Evolutionary conservation across 2,329 filamentous ascomycete species (phyloP).

Genomic region (Aspergillus brasiliensis): DNA sequence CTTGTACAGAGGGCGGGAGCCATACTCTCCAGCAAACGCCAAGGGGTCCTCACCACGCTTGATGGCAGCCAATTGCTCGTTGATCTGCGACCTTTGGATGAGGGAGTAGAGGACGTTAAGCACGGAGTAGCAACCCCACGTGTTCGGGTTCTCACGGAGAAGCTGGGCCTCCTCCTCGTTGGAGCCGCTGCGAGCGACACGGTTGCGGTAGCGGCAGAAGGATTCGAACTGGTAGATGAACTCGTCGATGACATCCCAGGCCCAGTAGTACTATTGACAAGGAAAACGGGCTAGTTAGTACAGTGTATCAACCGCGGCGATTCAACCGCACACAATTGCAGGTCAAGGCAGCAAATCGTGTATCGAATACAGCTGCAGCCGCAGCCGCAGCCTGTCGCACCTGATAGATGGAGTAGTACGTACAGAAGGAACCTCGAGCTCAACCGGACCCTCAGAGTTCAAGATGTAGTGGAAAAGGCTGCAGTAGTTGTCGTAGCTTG

Average conservation of each 20-base stretch:
- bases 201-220: slow-evolving; percentile 95
- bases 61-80: slow-evolving; percentile 91
- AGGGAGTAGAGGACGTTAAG: slow-evolving; percentile 99
- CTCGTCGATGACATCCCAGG: slow-evolving; percentile 99
- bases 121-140: slow-evolving; percentile 99
- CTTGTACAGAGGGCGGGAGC: slow-evolving; percentile 88
- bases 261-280: slow-evolving; percentile 84
- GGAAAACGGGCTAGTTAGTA: slow-evolving; percentile 11
- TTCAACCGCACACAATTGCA: slow-evolving; percentile 12
- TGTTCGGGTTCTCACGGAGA: slow-evolving; percentile 95
- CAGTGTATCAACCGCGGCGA: slow-evolving; percentile 1
- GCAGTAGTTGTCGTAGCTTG: slow-evolving; percentile 99
- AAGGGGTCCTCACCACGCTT: slow-evolving; percentile 90
- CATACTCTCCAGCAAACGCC: slow-evolving; percentile 91
- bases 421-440: slow-evolving; percentile 94
- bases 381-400: background rate
- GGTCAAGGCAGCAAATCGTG: background rate
- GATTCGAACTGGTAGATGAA: slow-evolving; percentile 99
- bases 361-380: background rate
- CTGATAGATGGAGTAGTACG: slow-evolving; percentile 45
- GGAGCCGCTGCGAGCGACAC: slow-evolving; percentile 75
- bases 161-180: slow-evolving; percentile 92
- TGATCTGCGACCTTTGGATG: slow-evolving; percentile 97
- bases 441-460: slow-evolving; percentile 98
- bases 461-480: slow-evolving; percentile 98